Base-by-base conservation (phyloP, 2,329 filamentous ascomycete genomes). In the Stachybotrys elegans region DNA sequence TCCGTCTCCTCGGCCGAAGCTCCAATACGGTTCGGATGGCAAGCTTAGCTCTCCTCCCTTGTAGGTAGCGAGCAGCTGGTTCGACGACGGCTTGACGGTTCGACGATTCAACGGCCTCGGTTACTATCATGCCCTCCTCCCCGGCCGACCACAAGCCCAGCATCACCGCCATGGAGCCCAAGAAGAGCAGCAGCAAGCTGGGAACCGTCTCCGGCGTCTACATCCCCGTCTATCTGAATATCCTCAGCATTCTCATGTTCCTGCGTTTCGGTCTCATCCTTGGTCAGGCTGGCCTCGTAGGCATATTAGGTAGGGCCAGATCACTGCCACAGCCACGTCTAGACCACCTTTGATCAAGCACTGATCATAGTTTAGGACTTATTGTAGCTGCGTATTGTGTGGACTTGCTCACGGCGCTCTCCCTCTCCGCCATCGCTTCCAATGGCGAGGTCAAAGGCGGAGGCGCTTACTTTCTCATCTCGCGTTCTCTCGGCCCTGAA, bases 191-290 rank as follows among this genome's bases (percentile, higher is more conserved):
- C 48, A 58, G 76, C 53, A 93, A 93, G 67, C 73, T 94, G 45
- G 86, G 86, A 29, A 83, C 81, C 8, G 81, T 89, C 52, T 87
- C 83, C 4, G 86, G 86, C 7, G 86, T 94, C 39, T 95, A 90
- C 61, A 86, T 95, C 14, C 89, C 89, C 2, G 89, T 89, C n/a
- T 91, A 84, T 48, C 72, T 94, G 52, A 95, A 93, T 63, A 89
- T 95, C 34, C 69, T 94, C 52, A 92, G 87, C 55, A 94, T 95
- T 64, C 76, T 95, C 49, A 94, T 95, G 88, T 95, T 95, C 67
- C 72, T 95, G 55, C 81, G 89, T 19, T 95, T 95, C 62, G 88
- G 89, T 19, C 83, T 89, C 55, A 87, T 95, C 45, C 72, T 94
- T 19, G 89, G 88, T 8, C 85, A 92, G 59, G 78, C 85, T 49